Conservation (phyloP, 1,139 yeast species). For the Sugiyamaella xylanicola region DNA sequence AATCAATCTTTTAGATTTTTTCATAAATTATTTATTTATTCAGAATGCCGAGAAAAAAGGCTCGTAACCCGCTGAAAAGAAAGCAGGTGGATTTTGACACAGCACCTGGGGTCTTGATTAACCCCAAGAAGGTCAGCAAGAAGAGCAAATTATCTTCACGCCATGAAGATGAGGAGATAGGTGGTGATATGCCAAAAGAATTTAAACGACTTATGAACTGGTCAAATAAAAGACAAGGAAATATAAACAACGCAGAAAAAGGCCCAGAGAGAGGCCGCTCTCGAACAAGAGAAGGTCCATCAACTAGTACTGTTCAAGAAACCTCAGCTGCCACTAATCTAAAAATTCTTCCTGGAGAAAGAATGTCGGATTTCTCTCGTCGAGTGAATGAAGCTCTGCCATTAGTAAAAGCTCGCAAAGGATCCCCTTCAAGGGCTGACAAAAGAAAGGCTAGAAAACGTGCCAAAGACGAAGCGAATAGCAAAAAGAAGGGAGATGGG, state of each 20-base stretch:
- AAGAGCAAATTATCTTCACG: constrained; percentile 17
- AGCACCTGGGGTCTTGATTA: constrained; percentile 31
- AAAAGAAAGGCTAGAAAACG: constrained; percentile 34
- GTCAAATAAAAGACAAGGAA: constrained; percentile 28
- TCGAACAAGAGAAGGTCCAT: background rate
- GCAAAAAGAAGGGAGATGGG: constrained; percentile 26
- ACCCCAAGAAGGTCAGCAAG: constrained; percentile 24
- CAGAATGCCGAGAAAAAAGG: constrained; percentile 36
- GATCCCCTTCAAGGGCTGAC: constrained; percentile 36
- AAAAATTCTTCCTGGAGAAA: constrained; percentile 41
- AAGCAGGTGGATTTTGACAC: constrained; percentile 32
- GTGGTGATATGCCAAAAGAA: constrained; percentile 41
- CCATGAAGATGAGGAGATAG: constrained; percentile 27
- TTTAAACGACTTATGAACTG: constrained; percentile 38
- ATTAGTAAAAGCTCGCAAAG: constrained; percentile 37
- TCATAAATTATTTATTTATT: background rate
- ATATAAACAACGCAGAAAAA: constrained; percentile 13
- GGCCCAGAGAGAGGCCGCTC: constrained; percentile 17
- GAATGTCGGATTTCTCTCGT: constrained; percentile 42
- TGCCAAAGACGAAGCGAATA: constrained; percentile 24
- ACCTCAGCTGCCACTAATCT: constrained; percentile 19
- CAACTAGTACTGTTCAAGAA: background rate
- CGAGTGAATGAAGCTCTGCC: constrained; percentile 48
- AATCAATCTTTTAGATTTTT: too few relatives aligned
- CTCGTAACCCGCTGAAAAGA: constrained; percentile 37